phyloP scores from a whole-genome alignment of 345 rosid genomes.

The Citrus maxima region DNA sequence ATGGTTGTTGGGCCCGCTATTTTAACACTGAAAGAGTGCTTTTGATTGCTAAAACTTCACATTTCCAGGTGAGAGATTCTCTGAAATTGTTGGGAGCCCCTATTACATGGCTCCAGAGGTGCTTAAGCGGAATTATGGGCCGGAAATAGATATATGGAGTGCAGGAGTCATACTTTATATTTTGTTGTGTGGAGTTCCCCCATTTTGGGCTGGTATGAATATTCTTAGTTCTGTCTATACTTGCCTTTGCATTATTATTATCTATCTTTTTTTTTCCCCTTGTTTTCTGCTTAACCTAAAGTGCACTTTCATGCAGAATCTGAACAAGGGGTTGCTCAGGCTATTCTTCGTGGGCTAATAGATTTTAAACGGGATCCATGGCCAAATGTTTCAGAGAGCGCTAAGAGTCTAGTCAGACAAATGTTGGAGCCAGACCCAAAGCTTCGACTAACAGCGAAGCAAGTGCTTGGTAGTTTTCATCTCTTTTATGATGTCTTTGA shows the following conservation, averaged over 20 bases:
- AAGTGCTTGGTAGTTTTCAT: slow-evolving; percentile 80
- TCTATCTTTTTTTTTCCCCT: not conserved
- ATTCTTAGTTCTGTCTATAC: slow-evolving; percentile 5
- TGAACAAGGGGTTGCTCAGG: slow-evolving; percentile 99
- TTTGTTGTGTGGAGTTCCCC: slow-evolving; percentile 95
- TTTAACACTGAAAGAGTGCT: not conserved
- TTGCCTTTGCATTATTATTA: not conserved
- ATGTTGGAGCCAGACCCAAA: slow-evolving; percentile 99
- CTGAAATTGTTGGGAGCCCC: slow-evolving; percentile 99
- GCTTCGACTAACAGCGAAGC: slow-evolving; percentile 86
- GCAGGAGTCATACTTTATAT: slow-evolving; percentile 98
- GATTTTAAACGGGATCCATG: slow-evolving; percentile 99
- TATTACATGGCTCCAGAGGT: slow-evolving; percentile 99
- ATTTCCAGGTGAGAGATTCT: slow-evolving; percentile 78
- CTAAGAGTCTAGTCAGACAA: slow-evolving; percentile 81
- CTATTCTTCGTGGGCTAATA: slow-evolving; percentile 90
- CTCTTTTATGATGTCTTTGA: slow-evolving; percentile 8
- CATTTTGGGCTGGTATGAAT: slow-evolving; percentile 96
- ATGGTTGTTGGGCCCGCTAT: not conserved
- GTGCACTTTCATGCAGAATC: slow-evolving; percentile 58
- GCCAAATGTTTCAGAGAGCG: slow-evolving; percentile 95
- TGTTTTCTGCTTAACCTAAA: not conserved
- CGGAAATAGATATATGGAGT: slow-evolving; percentile 99
- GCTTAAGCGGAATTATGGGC: slow-evolving; percentile 93
- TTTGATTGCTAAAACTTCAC: slow-evolving; percentile 16